Conservation (phyloP, 768 basidiomycete species). For the Sarcomyxa edulis region DNA sequence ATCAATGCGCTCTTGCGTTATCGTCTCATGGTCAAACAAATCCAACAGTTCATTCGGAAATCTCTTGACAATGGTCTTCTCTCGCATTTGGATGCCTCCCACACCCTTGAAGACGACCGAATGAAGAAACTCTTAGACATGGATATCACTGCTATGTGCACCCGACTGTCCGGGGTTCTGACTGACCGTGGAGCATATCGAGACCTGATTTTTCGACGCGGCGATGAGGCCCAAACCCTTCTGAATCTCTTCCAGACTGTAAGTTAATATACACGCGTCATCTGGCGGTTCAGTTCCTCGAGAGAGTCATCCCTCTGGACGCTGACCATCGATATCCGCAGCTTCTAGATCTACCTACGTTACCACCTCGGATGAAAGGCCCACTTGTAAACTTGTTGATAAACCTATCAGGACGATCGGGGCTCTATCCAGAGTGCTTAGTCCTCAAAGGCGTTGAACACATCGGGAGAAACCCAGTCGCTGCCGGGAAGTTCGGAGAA, state of each 20-base stretch:
- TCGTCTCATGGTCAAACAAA: too few relatives aligned
- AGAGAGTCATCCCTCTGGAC: too few relatives aligned
- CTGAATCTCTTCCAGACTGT: constrained; percentile 16
- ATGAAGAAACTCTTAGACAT: too few relatives aligned
- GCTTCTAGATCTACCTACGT: constrained; percentile 2
- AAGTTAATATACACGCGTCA: constrained; percentile 2
- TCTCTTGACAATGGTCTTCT: too few relatives aligned
- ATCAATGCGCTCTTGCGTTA: too few relatives aligned
- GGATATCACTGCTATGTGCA: background rate
- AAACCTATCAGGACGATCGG: constrained; percentile 19
- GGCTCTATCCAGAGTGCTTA: constrained; percentile 22
- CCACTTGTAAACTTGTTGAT: constrained; percentile 9
- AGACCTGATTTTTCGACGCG: background rate
- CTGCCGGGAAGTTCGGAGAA: constrained; percentile 6
- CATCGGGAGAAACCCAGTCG: background rate
- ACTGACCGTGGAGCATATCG: background rate
- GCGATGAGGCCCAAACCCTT: constrained; percentile 13
- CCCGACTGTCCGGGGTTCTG: background rate
- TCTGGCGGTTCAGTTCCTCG: too few relatives aligned
- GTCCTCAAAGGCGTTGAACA: constrained; percentile 6
- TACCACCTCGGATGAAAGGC: background rate
- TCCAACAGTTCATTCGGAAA: too few relatives aligned
- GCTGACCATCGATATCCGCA: too few relatives aligned
- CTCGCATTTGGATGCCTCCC: too few relatives aligned
- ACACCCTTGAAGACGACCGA: too few relatives aligned